phyloP scores from a whole-genome alignment of 257 asterid species.

The Petrea volubilis region DNA sequence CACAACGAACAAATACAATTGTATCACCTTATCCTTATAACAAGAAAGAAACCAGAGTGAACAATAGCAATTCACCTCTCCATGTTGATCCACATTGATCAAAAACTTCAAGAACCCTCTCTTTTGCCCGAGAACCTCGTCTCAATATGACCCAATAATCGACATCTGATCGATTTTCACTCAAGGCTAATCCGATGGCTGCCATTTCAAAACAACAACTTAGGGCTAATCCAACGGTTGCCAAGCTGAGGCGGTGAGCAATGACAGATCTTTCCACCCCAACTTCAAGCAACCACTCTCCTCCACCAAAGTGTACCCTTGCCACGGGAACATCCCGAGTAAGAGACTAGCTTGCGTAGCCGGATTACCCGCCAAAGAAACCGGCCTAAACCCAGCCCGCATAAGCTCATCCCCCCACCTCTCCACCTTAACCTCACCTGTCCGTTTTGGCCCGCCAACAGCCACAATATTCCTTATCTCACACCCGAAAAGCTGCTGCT shows the following conservation, averaged over 20 bases:
- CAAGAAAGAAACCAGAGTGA: conserved; percentile 17
- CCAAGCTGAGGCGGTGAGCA: conserved; percentile 97
- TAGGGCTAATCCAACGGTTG: conserved; percentile 49
- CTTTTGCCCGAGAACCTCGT: background rate
- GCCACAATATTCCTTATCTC: conserved; percentile 89
- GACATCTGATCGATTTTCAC: background rate
- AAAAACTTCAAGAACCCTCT: background rate
- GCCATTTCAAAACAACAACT: background rate
- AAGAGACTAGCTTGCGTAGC: conserved; percentile 75
- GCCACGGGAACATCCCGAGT: conserved; percentile 94
- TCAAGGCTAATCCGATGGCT: background rate
- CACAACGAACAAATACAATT: conserved; percentile 35
- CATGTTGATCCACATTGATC: background rate
- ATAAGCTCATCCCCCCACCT: conserved; percentile 74
- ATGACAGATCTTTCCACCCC: conserved; percentile 89
- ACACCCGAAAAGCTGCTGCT: conserved; percentile 79
- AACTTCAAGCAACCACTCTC: conserved; percentile 78
- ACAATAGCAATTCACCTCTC: conserved; percentile 15
- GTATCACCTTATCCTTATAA: background rate
- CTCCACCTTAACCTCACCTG: conserved; percentile 72
- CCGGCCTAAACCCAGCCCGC: conserved; percentile 68
- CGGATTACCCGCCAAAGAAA: conserved; percentile 75
- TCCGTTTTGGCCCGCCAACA: conserved; percentile 84
- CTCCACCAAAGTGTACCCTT: conserved; percentile 87
- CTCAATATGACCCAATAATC: background rate